Evolutionary conservation across 2,329 filamentous ascomycete species (phyloP).

Genomic region (Colletotrichum navitas): DNA sequence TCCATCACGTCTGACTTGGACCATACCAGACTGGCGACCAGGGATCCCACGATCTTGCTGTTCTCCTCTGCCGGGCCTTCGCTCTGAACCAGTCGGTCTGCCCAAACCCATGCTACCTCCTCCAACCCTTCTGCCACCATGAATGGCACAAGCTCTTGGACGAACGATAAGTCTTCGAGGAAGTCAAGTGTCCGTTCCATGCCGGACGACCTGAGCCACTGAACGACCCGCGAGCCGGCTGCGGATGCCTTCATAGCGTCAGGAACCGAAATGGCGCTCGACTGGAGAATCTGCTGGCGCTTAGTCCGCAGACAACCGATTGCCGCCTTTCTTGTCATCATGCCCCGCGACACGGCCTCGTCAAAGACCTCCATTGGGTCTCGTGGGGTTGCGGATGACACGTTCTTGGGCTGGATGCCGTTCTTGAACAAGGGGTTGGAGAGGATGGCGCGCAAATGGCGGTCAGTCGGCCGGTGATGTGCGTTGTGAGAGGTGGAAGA

Average conservation of each 20-base stretch:
- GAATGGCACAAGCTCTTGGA: constrained; percentile 60
- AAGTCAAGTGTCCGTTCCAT: constrained; percentile 61
- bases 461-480: constrained; percentile 57
- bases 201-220: constrained; percentile 67
- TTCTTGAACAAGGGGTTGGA: constrained; percentile 67
- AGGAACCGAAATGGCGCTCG: constrained; percentile 50
- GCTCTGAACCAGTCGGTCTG: constrained; percentile 42
- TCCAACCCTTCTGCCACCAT: constrained; percentile 66
- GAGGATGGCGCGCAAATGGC: constrained; percentile 68
- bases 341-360: constrained; percentile 65
- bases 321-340: constrained; percentile 68
- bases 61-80: constrained; percentile 38
- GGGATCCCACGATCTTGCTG: constrained; percentile 38
- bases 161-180: constrained; percentile 55
- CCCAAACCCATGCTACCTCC: constrained; percentile 65
- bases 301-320: constrained; percentile 67
- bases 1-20: constrained; percentile 56
- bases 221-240: constrained; percentile 62
- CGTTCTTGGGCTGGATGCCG: constrained; percentile 47
- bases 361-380: constrained; percentile 69
- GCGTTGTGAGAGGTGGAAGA: constrained; percentile 29
- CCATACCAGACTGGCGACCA: constrained; percentile 57
- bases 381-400: constrained; percentile 42
- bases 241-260: constrained; percentile 56
- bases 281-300: constrained; percentile 54